Evolutionary conservation across 176 grass and related monocot genomes (phyloP).

Genomic region (Saccharum officinarum): DNA sequence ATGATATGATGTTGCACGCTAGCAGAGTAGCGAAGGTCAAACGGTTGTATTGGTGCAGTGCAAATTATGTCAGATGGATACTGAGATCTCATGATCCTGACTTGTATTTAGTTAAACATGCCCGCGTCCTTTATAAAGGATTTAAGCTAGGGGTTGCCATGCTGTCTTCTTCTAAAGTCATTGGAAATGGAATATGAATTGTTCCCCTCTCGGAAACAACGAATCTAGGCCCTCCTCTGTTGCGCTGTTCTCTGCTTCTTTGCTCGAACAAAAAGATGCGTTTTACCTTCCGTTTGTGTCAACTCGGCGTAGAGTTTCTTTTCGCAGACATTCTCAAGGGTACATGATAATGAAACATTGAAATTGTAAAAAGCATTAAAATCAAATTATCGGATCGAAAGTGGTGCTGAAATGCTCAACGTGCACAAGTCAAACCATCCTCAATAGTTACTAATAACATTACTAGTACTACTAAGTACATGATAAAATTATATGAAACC

Average conservation of each 20-base stretch:
- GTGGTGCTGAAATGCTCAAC: background rate
- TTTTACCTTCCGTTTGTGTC: background rate
- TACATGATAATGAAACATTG: background rate
- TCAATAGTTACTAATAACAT: background rate
- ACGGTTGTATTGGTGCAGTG: too few relatives aligned
- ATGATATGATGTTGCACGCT: background rate
- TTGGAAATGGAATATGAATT: background rate
- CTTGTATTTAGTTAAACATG: background rate
- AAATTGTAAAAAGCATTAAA: background rate
- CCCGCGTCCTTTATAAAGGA: background rate
- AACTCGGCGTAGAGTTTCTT: conserved; percentile 21
- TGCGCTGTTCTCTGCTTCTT: conserved; percentile 15
- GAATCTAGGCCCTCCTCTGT: background rate
- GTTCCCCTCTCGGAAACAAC: conserved; percentile 29
- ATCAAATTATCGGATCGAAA: background rate
- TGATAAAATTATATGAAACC: background rate
- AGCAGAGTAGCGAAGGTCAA: background rate
- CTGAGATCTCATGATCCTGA: background rate
- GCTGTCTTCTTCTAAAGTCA: background rate
- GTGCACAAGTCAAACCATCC: background rate
- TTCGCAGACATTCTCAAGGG: background rate
- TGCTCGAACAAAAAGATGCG: background rate
- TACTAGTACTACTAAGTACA: background rate
- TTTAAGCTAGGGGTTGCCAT: background rate
- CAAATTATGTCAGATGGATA: background rate